phyloP scores from a whole-genome alignment of 2,329 filamentous ascomycete species.

The Bimuria novae-zelandiae region DNA sequence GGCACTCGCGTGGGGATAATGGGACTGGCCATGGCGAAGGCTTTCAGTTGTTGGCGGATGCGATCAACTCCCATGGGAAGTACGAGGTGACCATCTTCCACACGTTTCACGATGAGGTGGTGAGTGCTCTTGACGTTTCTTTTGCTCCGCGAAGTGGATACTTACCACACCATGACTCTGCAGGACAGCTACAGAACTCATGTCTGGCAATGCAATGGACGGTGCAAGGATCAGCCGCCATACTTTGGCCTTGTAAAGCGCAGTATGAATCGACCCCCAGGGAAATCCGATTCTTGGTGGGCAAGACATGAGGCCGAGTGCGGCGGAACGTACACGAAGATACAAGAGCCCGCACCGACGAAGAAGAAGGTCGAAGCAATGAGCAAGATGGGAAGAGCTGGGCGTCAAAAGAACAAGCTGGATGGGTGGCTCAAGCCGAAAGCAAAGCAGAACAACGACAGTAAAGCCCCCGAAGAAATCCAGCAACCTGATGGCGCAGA shows the following conservation, averaged over 20 bases:
- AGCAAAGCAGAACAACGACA: conserved; percentile 15
- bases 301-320: conserved; percentile 46
- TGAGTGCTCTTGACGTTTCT: background rate
- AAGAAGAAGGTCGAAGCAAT: conserved; percentile 48
- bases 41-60: conserved; percentile 50
- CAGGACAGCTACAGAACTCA: conserved; percentile 51
- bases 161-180: background rate
- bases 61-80: conserved; percentile 51
- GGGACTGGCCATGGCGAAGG: conserved; percentile 51
- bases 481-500: conserved; percentile 15
- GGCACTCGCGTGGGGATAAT: conserved; percentile 48
- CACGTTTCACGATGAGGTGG: conserved; percentile 52
- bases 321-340: conserved; percentile 49
- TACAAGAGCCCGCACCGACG: conserved; percentile 47
- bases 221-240: conserved; percentile 44
- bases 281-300: conserved; percentile 51
- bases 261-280: conserved; percentile 52
- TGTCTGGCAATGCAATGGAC: conserved; percentile 51
- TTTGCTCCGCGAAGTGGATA: background rate
- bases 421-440: conserved; percentile 46
- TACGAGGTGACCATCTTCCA: conserved; percentile 51
- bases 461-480: conserved; percentile 14
- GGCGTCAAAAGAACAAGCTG: conserved; percentile 51
- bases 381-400: conserved; percentile 48
- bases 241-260: conserved; percentile 53